A percentile compares a stretch with the other conserved stretches of the same genome.
phyloP scores from a whole-genome alignment of 116 monocot genomes.

The Phalaenopsis hybrid region DNA sequence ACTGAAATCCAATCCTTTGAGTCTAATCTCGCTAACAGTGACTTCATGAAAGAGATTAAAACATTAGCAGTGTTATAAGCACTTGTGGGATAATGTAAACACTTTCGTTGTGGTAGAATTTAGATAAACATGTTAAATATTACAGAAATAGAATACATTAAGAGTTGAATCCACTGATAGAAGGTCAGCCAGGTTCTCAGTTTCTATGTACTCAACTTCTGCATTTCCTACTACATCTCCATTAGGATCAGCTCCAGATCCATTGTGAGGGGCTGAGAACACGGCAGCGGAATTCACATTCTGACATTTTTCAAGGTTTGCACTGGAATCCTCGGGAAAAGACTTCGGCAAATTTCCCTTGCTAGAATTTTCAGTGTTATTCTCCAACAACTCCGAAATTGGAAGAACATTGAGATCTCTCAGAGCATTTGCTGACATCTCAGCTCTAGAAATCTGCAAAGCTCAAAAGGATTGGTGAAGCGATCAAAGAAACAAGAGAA shows the following conservation, averaged over 20 bases:
- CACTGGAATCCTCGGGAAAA: conserved; percentile 22
- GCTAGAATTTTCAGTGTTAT: conserved; percentile 29
- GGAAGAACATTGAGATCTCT: conserved; percentile 51
- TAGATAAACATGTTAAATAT: conserved; percentile 7
- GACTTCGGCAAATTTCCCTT: conserved; percentile 40
- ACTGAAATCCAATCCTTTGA: conserved; percentile 86
- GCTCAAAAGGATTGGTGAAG: not conserved
- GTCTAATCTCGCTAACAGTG: conserved; percentile 61
- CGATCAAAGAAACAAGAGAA: not conserved
- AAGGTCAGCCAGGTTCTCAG: conserved; percentile 75
- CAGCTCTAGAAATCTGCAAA: conserved; percentile 14
- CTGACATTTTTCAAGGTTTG: conserved; percentile 25
- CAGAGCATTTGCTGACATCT: conserved; percentile 65
- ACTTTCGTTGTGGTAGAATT: conserved; percentile 3
- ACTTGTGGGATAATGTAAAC: not conserved
- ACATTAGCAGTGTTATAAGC: not conserved
- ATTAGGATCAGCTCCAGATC: conserved; percentile 24
- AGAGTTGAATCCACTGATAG: conserved; percentile 51
- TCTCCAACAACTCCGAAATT: conserved; percentile 37
- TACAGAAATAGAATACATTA: conserved; percentile 31
- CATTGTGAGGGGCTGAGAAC: conserved; percentile 15
- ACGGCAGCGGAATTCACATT: conserved; percentile 20
- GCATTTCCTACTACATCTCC: conserved; percentile 28
- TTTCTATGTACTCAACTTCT: conserved; percentile 91
- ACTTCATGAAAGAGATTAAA: conserved; percentile 31